phyloP scores from a whole-genome alignment of 1,139 yeast species.

The Yamadazyma blattariae region DNA sequence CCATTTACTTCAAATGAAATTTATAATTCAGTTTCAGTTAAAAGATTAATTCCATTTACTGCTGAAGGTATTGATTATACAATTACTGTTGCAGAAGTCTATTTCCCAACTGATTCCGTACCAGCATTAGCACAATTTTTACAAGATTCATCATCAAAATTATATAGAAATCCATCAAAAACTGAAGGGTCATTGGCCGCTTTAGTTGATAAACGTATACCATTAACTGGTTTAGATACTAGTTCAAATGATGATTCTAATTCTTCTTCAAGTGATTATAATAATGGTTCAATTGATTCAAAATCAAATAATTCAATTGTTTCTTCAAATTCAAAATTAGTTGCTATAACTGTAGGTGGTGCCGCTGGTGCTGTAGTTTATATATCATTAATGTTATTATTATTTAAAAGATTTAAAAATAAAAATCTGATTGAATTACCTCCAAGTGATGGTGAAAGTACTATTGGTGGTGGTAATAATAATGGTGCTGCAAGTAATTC shows the following conservation, averaged over 20 bases:
- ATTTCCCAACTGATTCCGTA: constrained; percentile 56
- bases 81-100: constrained; percentile 75
- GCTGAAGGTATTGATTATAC: constrained; percentile 52
- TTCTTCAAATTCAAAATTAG: constrained; percentile 39
- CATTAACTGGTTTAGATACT: constrained; percentile 49
- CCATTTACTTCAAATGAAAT: constrained; percentile 43
- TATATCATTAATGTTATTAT: constrained; percentile 48
- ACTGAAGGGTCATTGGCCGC: constrained; percentile 49
- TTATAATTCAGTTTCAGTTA: constrained; percentile 46
- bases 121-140: constrained; percentile 43
- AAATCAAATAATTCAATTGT: constrained; percentile 12
- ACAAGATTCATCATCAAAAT: constrained; percentile 38
- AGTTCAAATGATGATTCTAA: constrained; percentile 22
- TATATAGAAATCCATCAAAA: constrained; percentile 50
- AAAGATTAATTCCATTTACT: constrained; percentile 63
- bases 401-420: constrained; percentile 40
- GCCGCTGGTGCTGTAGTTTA: constrained; percentile 62
- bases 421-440: constrained; percentile 38
- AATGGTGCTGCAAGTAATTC: constrained; percentile 19
- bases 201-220: constrained; percentile 63
- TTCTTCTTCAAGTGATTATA: constrained; percentile 25
- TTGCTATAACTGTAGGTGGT: constrained; percentile 66
- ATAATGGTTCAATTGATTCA: constrained; percentile 45
- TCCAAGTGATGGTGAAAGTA: constrained; percentile 41
- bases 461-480: constrained; percentile 24